Evolutionary conservation across 164 flowering plant genomes (phyloP), one percentile per base, ranked within the genome.

Genomic region (Chimonanthus praecox): DNA sequence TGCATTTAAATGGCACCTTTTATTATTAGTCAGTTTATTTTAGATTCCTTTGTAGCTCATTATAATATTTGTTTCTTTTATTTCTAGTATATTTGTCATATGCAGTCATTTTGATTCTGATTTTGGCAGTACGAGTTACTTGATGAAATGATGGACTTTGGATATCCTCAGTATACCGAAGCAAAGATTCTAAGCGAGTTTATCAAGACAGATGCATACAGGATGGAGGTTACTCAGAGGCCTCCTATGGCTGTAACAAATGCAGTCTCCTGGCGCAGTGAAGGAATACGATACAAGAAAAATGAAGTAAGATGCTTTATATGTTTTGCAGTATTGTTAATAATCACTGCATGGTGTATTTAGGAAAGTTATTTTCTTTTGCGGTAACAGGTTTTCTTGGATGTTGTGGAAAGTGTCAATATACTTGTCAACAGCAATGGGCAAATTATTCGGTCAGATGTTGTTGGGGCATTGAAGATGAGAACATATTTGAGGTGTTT

Each of bases 241-340:
- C 99, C 99, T 85, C 99, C 99, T 5, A 96, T 96, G 99, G 99
- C 99, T 81, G 99, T 96, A 2, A 96, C 99, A 63, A 96, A 96
- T 88, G 99, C 99, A 21, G 98, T 96, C 58, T 96, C 99, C 70
- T 94, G 99, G 99, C 90, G 99, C 43, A 96, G 98, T 86, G 99
- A 96, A 86, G 99, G 99, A 72, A 92, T 94, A 78, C 78, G 78
- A 60, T 96, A 96, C 92, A 96, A 92, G 85, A 96, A 96, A 85
- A 96, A 94, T 82, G 99, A 94, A 80, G 99, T 92, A 79, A 49
- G 84, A 77, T 66, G 62, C 16, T 68, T 50, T 71, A 15, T 50
- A 33, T 7, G 33, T 51, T 64, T 8, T 51, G 50, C 15, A n/a
- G 46, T 43, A 51, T 11, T 47, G 33, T 47, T 47, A 11, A 18